These are phyloP conservation scores for Thuidium tamariscinum DNA, from an alignment of 225 moss, liverwort and hornwort genomes.

Conservation along the genomic window DNA sequence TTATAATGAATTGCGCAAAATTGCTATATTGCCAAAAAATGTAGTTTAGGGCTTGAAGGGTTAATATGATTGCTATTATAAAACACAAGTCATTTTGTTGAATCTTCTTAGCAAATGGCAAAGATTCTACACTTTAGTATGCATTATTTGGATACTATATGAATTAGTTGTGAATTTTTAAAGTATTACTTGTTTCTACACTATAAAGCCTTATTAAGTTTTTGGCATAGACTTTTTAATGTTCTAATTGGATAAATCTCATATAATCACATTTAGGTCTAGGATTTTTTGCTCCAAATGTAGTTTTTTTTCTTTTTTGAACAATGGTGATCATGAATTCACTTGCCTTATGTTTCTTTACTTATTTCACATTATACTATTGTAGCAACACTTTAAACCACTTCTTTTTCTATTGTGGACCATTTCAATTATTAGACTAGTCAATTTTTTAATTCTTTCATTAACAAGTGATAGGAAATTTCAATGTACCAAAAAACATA, in stretches of 20 bases:
- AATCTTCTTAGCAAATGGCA: neutral
- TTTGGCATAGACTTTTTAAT: neutral
- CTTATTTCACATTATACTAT: neutral
- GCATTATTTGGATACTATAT: rapidly evolving
- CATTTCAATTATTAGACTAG: neutral
- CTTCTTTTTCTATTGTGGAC: neutral
- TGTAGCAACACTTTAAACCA: neutral
- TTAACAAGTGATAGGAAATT: neutral
- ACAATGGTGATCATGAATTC: neutral
- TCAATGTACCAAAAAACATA: neutral
- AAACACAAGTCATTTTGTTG: neutral
- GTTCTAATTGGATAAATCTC: neutral
- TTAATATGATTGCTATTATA: neutral
- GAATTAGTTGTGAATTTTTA: neutral
- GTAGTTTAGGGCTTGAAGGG: too few relatives aligned
- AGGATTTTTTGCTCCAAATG: neutral
- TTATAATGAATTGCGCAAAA: too few relatives aligned
- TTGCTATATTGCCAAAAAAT: too few relatives aligned
- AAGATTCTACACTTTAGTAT: neutral
- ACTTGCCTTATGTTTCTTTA: rapidly evolving
- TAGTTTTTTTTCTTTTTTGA: neutral
- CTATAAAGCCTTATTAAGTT: neutral
- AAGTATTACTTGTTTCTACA: neutral
- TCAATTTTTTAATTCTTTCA: too few relatives aligned
- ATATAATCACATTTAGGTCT: neutral